These are phyloP conservation scores for Erodium chrysanthum DNA, from an alignment of 441 rosid genomes.

Conservation along the genomic window DNA sequence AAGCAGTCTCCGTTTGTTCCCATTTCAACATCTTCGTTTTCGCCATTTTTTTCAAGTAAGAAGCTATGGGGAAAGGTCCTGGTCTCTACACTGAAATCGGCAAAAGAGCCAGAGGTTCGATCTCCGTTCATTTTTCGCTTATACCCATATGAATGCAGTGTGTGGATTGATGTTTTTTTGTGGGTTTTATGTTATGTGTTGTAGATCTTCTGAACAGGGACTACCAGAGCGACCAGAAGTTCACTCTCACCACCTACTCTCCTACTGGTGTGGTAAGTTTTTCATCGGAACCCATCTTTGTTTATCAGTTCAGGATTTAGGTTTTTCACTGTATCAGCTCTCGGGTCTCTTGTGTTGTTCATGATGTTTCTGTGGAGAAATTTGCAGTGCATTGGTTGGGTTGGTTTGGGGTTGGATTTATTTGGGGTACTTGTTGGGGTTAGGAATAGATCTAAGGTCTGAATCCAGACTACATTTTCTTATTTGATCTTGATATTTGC, in stretches of 20 bases:
- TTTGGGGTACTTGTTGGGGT: not conserved
- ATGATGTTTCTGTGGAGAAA: not conserved
- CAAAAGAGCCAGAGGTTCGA: conserved; percentile 62
- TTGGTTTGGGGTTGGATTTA: not conserved
- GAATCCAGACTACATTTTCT: not conserved
- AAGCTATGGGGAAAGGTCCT: conserved; percentile 69
- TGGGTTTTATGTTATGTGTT: not conserved
- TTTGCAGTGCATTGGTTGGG: not conserved
- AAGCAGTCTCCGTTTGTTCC: no score
- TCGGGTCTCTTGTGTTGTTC: not conserved
- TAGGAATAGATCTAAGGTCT: not conserved
- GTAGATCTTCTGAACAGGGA: conserved; percentile 83
- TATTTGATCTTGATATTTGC: not conserved
- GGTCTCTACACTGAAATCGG: conserved; percentile 76
- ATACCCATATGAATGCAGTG: not conserved
- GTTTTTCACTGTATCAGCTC: not conserved
- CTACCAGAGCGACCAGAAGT: conserved; percentile 82
- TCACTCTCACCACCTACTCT: conserved; percentile 63
- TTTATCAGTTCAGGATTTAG: not conserved
- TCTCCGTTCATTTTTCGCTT: not conserved
- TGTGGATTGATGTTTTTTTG: conserved; percentile 4
- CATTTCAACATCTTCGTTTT: not conserved
- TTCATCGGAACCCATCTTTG: conserved; percentile 3
- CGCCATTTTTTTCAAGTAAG: not conserved
- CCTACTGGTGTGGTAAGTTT: conserved; percentile 70